Evolutionary conservation across 805 yeast genomes (phyloP).

Genomic region (Clavispora phyllophila): DNA sequence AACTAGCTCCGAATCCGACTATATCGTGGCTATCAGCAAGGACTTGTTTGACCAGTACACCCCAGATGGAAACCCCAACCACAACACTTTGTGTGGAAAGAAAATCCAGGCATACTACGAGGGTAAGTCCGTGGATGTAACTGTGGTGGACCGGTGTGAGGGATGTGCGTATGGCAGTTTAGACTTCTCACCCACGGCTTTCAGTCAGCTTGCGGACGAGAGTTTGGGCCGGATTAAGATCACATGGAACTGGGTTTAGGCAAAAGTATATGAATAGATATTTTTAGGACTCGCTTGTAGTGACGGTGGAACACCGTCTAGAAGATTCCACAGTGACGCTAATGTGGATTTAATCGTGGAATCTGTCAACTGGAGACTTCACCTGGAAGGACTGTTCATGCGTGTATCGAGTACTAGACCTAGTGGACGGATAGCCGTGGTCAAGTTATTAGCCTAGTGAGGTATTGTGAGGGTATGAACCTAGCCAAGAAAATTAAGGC

Average conservation of each 20-base stretch:
- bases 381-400: no score
- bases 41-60: constrained; percentile 32
- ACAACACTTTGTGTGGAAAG: constrained; percentile 50
- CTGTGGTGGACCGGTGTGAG: constrained; percentile 53
- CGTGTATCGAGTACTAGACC: no score
- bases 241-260: constrained; percentile 40
- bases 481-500: no score
- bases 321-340: no score
- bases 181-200: constrained; percentile 61
- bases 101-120: constrained; percentile 41
- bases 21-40: constrained; percentile 49
- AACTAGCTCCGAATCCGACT: constrained; percentile 41
- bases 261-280: not conserved
- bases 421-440: no score
- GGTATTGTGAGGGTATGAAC: no score
- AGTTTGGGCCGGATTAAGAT: constrained; percentile 50
- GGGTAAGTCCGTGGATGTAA: constrained; percentile 51
- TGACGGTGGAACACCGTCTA: no score
- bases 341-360: no score
- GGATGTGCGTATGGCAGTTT: constrained; percentile 48
- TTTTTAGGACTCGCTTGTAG: not conserved
- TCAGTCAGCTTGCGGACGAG: constrained; percentile 45
- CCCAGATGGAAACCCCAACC: constrained; percentile 34
- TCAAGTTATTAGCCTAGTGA: no score
- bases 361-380: no score